A percentile compares a stretch with the other conserved stretches of the same genome.
phyloP scores from a whole-genome alignment of 495 filamentous ascomycete genomes.

The Cenococcum geophilum region DNA sequence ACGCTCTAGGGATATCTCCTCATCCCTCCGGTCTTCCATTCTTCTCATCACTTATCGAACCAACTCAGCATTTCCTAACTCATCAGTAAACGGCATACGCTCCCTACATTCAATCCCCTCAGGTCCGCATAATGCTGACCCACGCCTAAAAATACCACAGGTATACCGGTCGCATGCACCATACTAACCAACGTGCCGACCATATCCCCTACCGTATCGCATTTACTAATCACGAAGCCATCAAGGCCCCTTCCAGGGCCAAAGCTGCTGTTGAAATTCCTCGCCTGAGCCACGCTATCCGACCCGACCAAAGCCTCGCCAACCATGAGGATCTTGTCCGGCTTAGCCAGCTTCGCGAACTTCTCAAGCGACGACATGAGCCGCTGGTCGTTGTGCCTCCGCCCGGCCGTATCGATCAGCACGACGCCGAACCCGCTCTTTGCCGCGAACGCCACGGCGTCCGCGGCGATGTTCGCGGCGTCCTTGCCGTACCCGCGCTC shows the following conservation, averaged over 20 bases:
- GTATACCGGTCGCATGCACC: conserved; percentile 94
- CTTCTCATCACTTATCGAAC: neutral
- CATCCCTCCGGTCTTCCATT: no score
- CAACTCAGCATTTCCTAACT: conserved; percentile 28
- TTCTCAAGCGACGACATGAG: conserved; percentile 95
- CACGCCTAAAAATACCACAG: conserved; percentile 87
- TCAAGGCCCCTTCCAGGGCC: conserved; percentile 73
- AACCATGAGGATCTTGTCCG: conserved; percentile 99
- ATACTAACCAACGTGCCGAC: conserved; percentile 94
- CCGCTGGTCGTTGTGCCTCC: conserved; percentile 89
- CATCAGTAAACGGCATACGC: conserved; percentile 81
- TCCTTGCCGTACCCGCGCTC: conserved; percentile 98
- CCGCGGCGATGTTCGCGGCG: conserved; percentile 88
- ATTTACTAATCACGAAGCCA: conserved; percentile 97
- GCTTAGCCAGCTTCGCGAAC: conserved; percentile 89
- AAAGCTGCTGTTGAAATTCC: conserved; percentile 92
- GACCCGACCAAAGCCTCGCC: conserved; percentile 94
- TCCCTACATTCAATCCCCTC: conserved; percentile 84
- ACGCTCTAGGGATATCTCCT: no score
- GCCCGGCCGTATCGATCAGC: conserved; percentile 90
- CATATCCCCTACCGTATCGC: conserved; percentile 98
- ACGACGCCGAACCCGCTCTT: conserved; percentile 82
- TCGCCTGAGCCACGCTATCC: conserved; percentile 88
- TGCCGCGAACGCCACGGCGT: conserved; percentile 75
- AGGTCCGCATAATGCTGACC: conserved; percentile 97